Base-by-base conservation (phyloP, 2,329 filamentous ascomycete genomes). In the Eutypa lata region DNA sequence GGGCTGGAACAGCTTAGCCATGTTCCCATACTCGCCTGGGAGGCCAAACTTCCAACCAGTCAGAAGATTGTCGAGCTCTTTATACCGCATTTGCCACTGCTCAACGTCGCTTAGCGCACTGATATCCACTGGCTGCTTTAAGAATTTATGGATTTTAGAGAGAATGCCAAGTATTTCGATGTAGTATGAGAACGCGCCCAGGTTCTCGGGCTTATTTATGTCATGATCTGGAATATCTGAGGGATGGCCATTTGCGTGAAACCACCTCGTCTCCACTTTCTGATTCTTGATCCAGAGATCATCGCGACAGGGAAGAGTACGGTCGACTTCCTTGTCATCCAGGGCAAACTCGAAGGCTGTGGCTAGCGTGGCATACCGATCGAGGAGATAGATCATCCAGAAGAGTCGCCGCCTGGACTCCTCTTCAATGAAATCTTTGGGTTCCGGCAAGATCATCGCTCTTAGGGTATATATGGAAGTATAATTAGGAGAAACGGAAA, bases 361-460 rank as follows among this genome's bases (percentile, higher is more conserved):
- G 0, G 91, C 88, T 52, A 96, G 87, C 0, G 91, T 96, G 1
- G 91, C 91, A 66, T 96, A 96, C 48, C 92, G 82, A 67, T 97
- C 92, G 6, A 97, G 78, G 13, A 96, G 74, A 65, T 96, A 97
- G 11, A 96, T 86, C 86, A 95, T 93, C 92, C 92, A 97, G 69
- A 97, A 96, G 1, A 96, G 76, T 24, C 92, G 80, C 26, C 92
- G 81, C 26, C 91, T 79, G 42, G 89, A 89, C 69, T 97, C 92
- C 56, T 96, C 92, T 66, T 96, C 91, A 52, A 96, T 88, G 70
- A 92, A 96, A 56, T 91, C 89, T 48, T 84, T 86, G 0, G 92
- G 82, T 55, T 96, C 91, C 0, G 91, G 89, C 0, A 96, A 76
- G 2, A 93, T 86, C 75, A 92, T 92, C 16, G 91, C 90, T 51